Percentiles rank a stretch among this genome's conserved stretches.
phyloP scores from a whole-genome alignment of 2,329 filamentous ascomycete species.

The Beauveria sp. region DNA sequence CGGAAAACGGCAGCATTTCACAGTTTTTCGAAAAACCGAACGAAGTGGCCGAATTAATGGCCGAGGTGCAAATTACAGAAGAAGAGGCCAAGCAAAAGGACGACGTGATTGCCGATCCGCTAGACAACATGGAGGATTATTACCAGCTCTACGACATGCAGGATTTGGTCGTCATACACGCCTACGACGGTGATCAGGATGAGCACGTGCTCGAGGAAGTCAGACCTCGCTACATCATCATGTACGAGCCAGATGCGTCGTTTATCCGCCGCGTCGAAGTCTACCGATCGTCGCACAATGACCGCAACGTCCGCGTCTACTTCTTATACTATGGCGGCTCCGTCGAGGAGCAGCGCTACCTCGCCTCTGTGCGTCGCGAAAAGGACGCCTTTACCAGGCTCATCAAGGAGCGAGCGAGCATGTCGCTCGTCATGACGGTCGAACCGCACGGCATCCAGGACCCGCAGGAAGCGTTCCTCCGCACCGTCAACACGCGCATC shows the following conservation, averaged over 20 bases:
- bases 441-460: slow-evolving; percentile 65
- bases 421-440: slow-evolving; percentile 79
- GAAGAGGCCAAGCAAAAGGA: slow-evolving; percentile 67
- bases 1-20: slow-evolving; percentile 65
- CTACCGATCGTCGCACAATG: slow-evolving; percentile 88
- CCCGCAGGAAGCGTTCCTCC: slow-evolving; percentile 83
- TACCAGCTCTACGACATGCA: slow-evolving; percentile 89
- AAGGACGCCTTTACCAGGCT: slow-evolving; percentile 94
- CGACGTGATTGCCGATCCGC: slow-evolving; percentile 65
- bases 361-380: slow-evolving; percentile 82
- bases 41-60: slow-evolving; percentile 75
- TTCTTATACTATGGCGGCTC: slow-evolving; percentile 95
- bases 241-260: slow-evolving; percentile 94
- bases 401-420: slow-evolving; percentile 87
- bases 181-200: slow-evolving; percentile 92
- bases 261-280: slow-evolving; percentile 94
- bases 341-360: slow-evolving; percentile 90
- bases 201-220: slow-evolving; percentile 94
- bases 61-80: slow-evolving; percentile 74
- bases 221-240: slow-evolving; percentile 89
- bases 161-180: slow-evolving; percentile 80
- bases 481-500: slow-evolving; percentile 93
- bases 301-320: slow-evolving; percentile 83
- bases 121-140: slow-evolving; percentile 87
- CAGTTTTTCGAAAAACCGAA: slow-evolving; percentile 75